These are phyloP conservation scores for Malassezia sympodialis DNA, from an alignment of 1,284 basidiomycete genomes.

Conservation along the genomic window DNA sequence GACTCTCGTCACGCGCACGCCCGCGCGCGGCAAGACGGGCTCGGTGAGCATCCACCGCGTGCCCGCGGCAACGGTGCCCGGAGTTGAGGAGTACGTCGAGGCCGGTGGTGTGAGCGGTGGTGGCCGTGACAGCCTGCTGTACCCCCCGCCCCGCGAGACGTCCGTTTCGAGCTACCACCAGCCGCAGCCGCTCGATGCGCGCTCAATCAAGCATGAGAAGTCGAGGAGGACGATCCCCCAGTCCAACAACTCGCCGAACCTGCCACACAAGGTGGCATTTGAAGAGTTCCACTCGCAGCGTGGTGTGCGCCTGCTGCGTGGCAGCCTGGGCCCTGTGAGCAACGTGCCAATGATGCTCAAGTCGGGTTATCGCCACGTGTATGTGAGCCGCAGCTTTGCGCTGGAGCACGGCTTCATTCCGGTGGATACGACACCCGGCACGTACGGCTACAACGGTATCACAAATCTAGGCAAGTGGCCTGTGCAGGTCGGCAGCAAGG, in stretches of 20 bases:
- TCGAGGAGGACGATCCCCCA: slow-evolving; percentile 33
- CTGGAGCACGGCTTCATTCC: slow-evolving; percentile 80
- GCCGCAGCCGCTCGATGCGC: slow-evolving; percentile 19
- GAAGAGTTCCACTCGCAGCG: slow-evolving; percentile 48
- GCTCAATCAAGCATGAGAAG: slow-evolving; percentile 29
- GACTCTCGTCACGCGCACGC: slow-evolving; percentile 42
- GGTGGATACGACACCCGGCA: slow-evolving; percentile 57
- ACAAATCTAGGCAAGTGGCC: slow-evolving; percentile 53
- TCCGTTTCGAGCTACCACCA: slow-evolving; percentile 30
- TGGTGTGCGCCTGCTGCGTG: slow-evolving; percentile 83
- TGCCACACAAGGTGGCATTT: slow-evolving; percentile 45
- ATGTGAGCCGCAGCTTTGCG: slow-evolving; percentile 88
- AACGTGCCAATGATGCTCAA: slow-evolving; percentile 71
- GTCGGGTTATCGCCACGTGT: slow-evolving; percentile 85
- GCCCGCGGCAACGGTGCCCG: slow-evolving; percentile 28
- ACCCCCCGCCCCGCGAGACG: slow-evolving; percentile 42
- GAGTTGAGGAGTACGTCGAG: slow-evolving; percentile 39
- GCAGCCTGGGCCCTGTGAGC: slow-evolving; percentile 76
- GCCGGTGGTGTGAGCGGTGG: slow-evolving; percentile 43
- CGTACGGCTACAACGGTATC: slow-evolving; percentile 69
- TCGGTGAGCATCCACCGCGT: slow-evolving; percentile 45
- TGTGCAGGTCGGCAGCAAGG: slow-evolving; percentile 52
- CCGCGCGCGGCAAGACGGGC: slow-evolving; percentile 42
- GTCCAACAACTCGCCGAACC: slow-evolving; percentile 19
- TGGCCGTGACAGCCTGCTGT: slow-evolving; percentile 46